Conservation (phyloP, 208 protist species). For the Crithidia thermophila region DNA sequence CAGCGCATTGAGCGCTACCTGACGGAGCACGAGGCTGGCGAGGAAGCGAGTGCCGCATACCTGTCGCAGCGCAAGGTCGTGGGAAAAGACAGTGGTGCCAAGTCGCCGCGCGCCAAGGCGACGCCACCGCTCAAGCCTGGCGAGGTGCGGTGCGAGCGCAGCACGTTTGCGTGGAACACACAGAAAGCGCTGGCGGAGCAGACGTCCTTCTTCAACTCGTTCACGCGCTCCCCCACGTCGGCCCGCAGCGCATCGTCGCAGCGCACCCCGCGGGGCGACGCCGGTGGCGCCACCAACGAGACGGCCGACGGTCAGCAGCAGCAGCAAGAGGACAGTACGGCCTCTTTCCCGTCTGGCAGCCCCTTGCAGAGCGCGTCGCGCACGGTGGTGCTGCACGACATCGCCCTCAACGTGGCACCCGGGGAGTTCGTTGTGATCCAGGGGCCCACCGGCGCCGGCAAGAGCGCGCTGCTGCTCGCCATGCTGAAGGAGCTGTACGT, state of each 20-base stretch:
- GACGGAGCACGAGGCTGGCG: constrained; percentile 30
- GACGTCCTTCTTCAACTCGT: constrained; percentile 2
- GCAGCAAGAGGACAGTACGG: neutral
- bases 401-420: constrained; percentile 50
- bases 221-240: neutral
- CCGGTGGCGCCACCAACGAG: neutral
- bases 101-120: neutral
- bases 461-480: constrained; percentile 77
- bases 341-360: constrained; percentile 3
- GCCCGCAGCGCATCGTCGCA: too few relatives aligned
- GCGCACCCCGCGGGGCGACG: too few relatives aligned
- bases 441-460: constrained; percentile 80
- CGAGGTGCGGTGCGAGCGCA: constrained; percentile 29
- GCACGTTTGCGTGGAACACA: constrained; percentile 33
- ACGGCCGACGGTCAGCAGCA: neutral
- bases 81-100: neutral
- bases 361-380: constrained; percentile 13
- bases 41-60: constrained; percentile 20
- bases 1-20: constrained; percentile 68
- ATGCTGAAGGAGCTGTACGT: constrained; percentile 82
- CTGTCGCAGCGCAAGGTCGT: constrained; percentile 10
- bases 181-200: constrained; percentile 13
- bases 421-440: constrained; percentile 85
- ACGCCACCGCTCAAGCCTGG: constrained; percentile 6
- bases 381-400: constrained; percentile 50